Conservation (phyloP, 2,329 filamentous ascomycete genomes). For the Diplodia intermedia region DNA sequence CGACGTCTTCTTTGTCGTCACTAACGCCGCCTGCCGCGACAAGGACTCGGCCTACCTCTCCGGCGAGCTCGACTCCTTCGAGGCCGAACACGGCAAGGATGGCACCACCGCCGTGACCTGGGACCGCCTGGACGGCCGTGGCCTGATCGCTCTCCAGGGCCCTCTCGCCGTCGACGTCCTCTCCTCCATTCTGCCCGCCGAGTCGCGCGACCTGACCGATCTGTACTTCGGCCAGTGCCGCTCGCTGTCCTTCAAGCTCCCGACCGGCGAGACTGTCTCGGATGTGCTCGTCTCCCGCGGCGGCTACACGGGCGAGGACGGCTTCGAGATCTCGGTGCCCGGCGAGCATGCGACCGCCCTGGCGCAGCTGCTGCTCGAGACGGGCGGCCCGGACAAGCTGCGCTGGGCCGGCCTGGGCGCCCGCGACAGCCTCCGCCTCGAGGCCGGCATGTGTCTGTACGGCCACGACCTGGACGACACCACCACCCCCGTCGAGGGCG, state of each 20-base stretch:
- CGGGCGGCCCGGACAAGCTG: constrained; percentile 65
- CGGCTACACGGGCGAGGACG: constrained; percentile 97
- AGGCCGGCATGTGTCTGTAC: constrained; percentile 99
- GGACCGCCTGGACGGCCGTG: constrained; percentile 73
- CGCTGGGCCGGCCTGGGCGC: constrained; percentile 88
- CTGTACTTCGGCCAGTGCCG: constrained; percentile 84
- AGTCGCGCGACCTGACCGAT: constrained; percentile 62
- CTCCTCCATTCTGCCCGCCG: constrained; percentile 64
- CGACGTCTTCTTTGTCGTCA: constrained; percentile 86
- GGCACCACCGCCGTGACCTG: constrained; percentile 63
- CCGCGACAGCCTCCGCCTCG: constrained; percentile 87
- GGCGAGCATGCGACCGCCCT: constrained; percentile 68
- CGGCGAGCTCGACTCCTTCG: constrained; percentile 69
- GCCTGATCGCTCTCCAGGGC: constrained; percentile 88
- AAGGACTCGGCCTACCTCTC: constrained; percentile 84
- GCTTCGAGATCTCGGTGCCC: constrained; percentile 92
- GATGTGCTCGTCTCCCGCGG: constrained; percentile 79
- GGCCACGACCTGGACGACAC: constrained; percentile 92
- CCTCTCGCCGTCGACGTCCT: constrained; percentile 77
- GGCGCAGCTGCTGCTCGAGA: constrained; percentile 72
- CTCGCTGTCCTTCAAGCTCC: constrained; percentile 68
- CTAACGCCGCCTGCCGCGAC: constrained; percentile 88
- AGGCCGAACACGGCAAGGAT: constrained; percentile 59
- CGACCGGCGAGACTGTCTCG: constrained; percentile 57
- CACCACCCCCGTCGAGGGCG: constrained; percentile 72